A percentile compares a stretch with the other conserved stretches of the same genome.
These are phyloP conservation scores for Leccinum pseudoinsigne DNA, from an alignment of 1,284 basidiomycete genomes.

Conservation along the genomic window DNA sequence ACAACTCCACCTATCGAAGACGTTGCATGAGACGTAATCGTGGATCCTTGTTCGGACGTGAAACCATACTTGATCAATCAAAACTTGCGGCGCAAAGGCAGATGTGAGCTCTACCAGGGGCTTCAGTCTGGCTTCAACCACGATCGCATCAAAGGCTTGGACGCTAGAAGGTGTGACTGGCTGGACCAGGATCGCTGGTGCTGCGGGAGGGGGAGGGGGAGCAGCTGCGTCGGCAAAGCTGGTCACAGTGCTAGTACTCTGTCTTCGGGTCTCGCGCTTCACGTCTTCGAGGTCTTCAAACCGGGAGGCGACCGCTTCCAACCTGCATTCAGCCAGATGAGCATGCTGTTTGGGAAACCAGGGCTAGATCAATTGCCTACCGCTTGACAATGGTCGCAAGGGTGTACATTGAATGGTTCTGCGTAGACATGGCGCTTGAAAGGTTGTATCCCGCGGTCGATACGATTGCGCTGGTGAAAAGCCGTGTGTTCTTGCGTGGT, in stretches of 20 bases:
- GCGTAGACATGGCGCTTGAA: conserved; percentile 29
- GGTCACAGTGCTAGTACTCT: conserved; percentile 28
- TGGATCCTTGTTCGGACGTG: background rate
- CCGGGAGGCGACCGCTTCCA: conserved; percentile 92
- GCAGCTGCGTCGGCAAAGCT: conserved; percentile 34
- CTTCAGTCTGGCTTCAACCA: conserved; percentile 72
- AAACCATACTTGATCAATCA: conserved; percentile 75
- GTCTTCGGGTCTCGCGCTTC: conserved; percentile 41
- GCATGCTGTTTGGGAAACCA: conserved; percentile 3
- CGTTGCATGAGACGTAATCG: conserved; percentile 8
- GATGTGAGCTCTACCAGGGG: conserved; percentile 77
- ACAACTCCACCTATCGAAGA: conserved; percentile 57
- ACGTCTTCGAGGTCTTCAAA: conserved; percentile 81
- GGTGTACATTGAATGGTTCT: conserved; percentile 52
- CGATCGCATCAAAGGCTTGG: conserved; percentile 71
- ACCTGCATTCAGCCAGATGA: conserved; percentile 40
- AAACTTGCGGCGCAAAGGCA: conserved; percentile 66
- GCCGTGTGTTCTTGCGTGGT: background rate
- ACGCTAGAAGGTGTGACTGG: conserved; percentile 59
- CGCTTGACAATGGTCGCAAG: conserved; percentile 82
- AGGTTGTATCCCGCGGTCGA: background rate
- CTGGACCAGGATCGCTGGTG: conserved; percentile 37
- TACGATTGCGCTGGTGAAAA: background rate
- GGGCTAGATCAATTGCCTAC: conserved; percentile 42
- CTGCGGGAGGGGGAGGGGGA: conserved; percentile 42